Evolutionary conservation across 768 basidiomycete species (phyloP).

Genomic region (Boletellus ananas): DNA sequence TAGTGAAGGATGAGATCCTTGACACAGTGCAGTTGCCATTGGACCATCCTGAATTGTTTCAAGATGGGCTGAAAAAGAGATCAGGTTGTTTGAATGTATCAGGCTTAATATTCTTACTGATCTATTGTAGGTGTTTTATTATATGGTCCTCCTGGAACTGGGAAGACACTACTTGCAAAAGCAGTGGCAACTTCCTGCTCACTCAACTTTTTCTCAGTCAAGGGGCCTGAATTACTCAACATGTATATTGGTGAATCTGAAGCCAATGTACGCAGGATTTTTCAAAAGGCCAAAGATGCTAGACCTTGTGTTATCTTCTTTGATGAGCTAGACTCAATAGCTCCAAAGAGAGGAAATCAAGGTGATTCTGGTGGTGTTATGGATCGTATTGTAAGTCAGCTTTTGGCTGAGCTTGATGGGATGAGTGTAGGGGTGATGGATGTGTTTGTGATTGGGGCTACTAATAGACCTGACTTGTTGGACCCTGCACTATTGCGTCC

Average conservation of each 20-base stretch:
- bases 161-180: slow-evolving; percentile 93
- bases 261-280: slow-evolving; percentile 92
- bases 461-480: slow-evolving; percentile 88
- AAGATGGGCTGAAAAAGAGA: slow-evolving; percentile 89
- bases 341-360: slow-evolving; percentile 91
- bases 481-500: slow-evolving; percentile 88
- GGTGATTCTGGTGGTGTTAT: slow-evolving; percentile 97
- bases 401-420: slow-evolving; percentile 91
- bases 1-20: slow-evolving; percentile 87
- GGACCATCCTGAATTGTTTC: slow-evolving; percentile 86
- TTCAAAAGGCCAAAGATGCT: slow-evolving; percentile 88
- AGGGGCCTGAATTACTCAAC: slow-evolving; percentile 92
- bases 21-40: slow-evolving; percentile 94
- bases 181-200: slow-evolving; percentile 95
- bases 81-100: slow-evolving; percentile 56
- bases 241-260: slow-evolving; percentile 99
- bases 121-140: slow-evolving; percentile 68
- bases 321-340: slow-evolving; percentile 92
- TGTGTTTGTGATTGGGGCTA: slow-evolving; percentile 94
- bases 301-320: slow-evolving; percentile 96
- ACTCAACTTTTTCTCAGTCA: slow-evolving; percentile 95
- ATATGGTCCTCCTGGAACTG: slow-evolving; percentile 94
- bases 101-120: not conserved
- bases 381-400: slow-evolving; percentile 95
- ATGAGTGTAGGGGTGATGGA: slow-evolving; percentile 68